Evolutionary conservation across 768 basidiomycete genomes (phyloP), one percentile per base, ranked within the genome.

Genomic region (Amanita rubescens): DNA sequence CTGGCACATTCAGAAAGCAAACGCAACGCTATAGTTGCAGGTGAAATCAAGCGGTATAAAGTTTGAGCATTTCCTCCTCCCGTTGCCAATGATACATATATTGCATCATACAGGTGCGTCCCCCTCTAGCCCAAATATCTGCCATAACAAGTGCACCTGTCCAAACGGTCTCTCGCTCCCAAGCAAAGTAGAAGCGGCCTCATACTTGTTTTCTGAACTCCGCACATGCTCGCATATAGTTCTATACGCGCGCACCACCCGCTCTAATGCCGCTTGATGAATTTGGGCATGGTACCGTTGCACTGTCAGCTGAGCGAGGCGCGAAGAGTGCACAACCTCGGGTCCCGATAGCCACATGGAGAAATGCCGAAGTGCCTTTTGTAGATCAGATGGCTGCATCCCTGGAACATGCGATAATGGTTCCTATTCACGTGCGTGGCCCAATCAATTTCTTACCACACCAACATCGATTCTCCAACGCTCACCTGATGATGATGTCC

Each of bases 81-180:
- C n/a, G n/a, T n/a, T n/a, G n/a, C n/a, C n/a, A n/a, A n/a, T n/a
- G n/a, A n/a, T n/a, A n/a, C n/a, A n/a, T n/a, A n/a, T n/a, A n/a
- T n/a, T n/a, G 7, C n/a, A 25, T 3, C 30, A 46, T n/a, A 14
- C 43, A 15, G 43, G 25, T 5, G 27, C 44, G n/a, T 46, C 69
- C 32, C 78, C 79, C 58, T 84, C 76, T 17, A 90, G 66, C 27
- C 90, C 90, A 63, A 87, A 84, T 34, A 92, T 85, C 68, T 90
- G 87, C 74, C 79, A 80, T 58, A 92, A 65, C 59, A 87, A 66
- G 62, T 79, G 77, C 25, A 83, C 77, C 63, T 87, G 85, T 49
- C 90, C 90, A 70, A 91, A 92, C 17, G 90, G 90, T 66, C 90
- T 68, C 69, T 89, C 85, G 57, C 85, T 82, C 12, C 92, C 87